A percentile compares a stretch with the other conserved stretches of the same genome.
These are phyloP conservation scores for Aspergillus sojae DNA, from an alignment of 2,329 filamentous ascomycete species.

Conservation along the genomic window DNA sequence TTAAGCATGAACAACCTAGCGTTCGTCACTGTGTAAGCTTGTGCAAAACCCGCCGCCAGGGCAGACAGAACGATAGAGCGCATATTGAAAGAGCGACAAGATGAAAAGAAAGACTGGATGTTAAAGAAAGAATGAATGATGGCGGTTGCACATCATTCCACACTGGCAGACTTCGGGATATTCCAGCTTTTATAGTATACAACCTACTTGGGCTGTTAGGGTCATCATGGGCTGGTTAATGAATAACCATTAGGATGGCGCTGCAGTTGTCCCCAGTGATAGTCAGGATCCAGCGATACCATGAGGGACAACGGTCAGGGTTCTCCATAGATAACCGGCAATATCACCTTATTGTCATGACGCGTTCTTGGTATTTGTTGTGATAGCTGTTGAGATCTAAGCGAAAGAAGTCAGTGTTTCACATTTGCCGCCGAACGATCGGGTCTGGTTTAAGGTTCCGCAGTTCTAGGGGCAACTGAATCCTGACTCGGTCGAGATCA, in stretches of 20 bases:
- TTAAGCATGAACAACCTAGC: constrained; percentile 19
- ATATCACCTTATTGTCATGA: neutral
- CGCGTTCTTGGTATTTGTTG: neutral
- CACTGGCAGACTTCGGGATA: neutral
- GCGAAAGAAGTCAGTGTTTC: neutral
- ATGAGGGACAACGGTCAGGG: neutral
- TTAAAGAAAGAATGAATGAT: neutral
- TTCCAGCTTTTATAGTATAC: neutral
- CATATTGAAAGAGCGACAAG: neutral
- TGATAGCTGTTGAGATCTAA: neutral
- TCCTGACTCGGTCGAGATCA: neutral
- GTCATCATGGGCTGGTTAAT: neutral
- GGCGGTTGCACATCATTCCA: neutral
- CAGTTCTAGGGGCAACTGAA: neutral
- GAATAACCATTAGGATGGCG: neutral
- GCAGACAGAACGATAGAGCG: constrained; percentile 9
- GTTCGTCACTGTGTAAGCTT: constrained; percentile 20
- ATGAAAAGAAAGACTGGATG: neutral
- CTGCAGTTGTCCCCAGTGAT: neutral
- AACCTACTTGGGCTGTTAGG: neutral
- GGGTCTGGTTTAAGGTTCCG: neutral
- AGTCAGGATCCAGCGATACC: neutral
- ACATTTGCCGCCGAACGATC: neutral
- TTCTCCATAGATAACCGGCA: neutral
- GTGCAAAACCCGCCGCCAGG: constrained; percentile 15